A percentile compares a stretch with the other conserved stretches of the same genome.
These are phyloP conservation scores for Cryptosporidium xiaoi DNA, from an alignment of 169 alveolate species.

Conservation along the genomic window DNA sequence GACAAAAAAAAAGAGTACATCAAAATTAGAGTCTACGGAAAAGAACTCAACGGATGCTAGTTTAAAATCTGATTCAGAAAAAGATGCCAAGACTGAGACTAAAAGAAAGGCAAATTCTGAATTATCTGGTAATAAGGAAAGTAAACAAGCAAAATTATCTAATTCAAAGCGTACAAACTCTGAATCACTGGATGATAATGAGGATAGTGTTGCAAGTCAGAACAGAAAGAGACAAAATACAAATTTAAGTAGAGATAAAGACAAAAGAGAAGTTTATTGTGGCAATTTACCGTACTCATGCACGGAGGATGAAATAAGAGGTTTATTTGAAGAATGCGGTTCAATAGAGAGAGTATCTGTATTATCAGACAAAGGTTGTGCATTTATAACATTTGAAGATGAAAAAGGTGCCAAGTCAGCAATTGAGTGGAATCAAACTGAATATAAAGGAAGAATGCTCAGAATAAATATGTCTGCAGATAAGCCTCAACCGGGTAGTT, in stretches of 20 bases:
- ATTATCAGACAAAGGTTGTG: slow-evolving; percentile 88
- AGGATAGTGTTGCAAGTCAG: neutral
- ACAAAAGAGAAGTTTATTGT: slow-evolving; percentile 85
- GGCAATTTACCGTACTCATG: slow-evolving; percentile 88
- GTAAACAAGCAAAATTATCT: neutral
- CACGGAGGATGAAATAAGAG: slow-evolving; percentile 88
- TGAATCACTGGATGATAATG: slow-evolving; percentile 34
- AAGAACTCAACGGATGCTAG: too few relatives aligned
- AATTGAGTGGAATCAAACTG: slow-evolving; percentile 86
- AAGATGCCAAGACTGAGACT: too few relatives aligned
- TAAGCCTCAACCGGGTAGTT: slow-evolving; percentile 80
- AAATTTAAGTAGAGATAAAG: slow-evolving; percentile 34
- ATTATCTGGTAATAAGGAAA: slow-evolving; percentile 3
- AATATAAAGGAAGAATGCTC: slow-evolving; percentile 85
- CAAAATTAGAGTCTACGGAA: too few relatives aligned
- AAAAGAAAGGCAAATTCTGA: slow-evolving; percentile 51
- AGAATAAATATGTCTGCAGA: slow-evolving; percentile 88
- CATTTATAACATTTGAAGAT: slow-evolving; percentile 87
- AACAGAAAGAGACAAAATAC: slow-evolving; percentile 78
- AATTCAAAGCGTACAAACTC: slow-evolving; percentile 14
- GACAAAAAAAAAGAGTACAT: neutral
- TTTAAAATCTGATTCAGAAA: too few relatives aligned
- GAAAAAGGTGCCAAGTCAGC: slow-evolving; percentile 91
- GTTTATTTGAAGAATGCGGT: slow-evolving; percentile 91
- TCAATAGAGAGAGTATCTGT: slow-evolving; percentile 85